These are phyloP conservation scores for Podaxis pistillaris DNA, from an alignment of 768 basidiomycete genomes.

Conservation along the genomic window DNA sequence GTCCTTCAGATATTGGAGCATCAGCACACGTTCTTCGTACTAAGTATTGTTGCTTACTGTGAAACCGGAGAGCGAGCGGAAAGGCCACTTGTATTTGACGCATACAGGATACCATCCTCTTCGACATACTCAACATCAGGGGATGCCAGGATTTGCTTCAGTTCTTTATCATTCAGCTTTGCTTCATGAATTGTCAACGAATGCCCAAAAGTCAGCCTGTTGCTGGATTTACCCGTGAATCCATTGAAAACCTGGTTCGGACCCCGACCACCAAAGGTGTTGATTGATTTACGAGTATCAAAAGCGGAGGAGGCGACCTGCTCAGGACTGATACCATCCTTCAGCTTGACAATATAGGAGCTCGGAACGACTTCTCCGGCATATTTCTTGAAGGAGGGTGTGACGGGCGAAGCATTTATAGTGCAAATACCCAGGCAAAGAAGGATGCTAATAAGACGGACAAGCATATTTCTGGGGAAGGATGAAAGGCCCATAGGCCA, in stretches of 20 bases:
- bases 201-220: neutral
- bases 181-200: neutral
- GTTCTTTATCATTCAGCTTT: neutral
- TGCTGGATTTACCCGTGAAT: neutral
- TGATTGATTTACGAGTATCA: neutral
- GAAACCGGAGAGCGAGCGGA: neutral
- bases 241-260: neutral
- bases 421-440: neutral
- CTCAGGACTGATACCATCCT: constrained; percentile 1
- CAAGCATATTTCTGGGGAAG: neutral
- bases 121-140: constrained; percentile 5
- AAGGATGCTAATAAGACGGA: neutral
- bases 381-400: constrained; percentile 1
- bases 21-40: neutral
- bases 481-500: neutral
- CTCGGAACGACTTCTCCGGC: constrained; percentile 3
- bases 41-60: neutral
- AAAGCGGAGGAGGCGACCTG: neutral
- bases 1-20: constrained; percentile 2
- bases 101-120: neutral
- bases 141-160: neutral
- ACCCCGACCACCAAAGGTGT: neutral
- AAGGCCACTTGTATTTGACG: neutral
- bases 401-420: neutral
- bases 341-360: constrained; percentile 20